Evolutionary conservation across 306 rosid species (phyloP).

Genomic region (Gastrolobium villosum): DNA sequence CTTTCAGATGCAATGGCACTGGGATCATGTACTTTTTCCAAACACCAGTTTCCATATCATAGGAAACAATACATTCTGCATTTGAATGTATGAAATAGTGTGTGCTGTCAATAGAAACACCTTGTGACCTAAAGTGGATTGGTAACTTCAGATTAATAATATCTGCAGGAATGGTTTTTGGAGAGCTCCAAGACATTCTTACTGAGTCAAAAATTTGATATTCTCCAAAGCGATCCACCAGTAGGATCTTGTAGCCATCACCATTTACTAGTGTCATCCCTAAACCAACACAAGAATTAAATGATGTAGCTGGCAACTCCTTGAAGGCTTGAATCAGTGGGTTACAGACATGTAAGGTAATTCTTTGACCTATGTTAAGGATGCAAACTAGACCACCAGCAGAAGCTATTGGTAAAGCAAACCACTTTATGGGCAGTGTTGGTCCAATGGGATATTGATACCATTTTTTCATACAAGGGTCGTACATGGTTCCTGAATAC

Average conservation of each 20-base stretch:
- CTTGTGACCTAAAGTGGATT: constrained; percentile 67
- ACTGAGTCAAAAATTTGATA: constrained; percentile 84
- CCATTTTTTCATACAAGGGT: constrained; percentile 92
- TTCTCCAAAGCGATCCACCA: constrained; percentile 84
- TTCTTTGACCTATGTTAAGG: constrained; percentile 72
- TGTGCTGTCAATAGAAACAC: constrained; percentile 67
- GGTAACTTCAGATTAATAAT: too few species aligned
- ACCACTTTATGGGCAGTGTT: constrained; percentile 62
- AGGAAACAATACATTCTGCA: constrained; percentile 86
- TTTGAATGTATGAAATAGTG: constrained; percentile 80
- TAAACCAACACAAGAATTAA: constrained; percentile 74
- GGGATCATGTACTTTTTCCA: constrained; percentile 88
- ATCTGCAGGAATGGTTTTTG: constrained; percentile 64
- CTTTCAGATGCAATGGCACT: constrained; percentile 68
- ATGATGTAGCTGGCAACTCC: constrained; percentile 86
- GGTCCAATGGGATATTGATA: constrained; percentile 75
- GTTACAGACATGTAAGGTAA: too few species aligned
- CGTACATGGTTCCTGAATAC: constrained; percentile 88
- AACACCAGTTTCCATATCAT: constrained; percentile 66
- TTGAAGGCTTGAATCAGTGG: constrained; percentile 87
- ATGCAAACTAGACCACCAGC: constrained; percentile 95
- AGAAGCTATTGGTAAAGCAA: constrained; percentile 83
- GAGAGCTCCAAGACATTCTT: constrained; percentile 75
- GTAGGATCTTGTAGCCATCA: constrained; percentile 81
- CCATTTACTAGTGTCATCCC: constrained; percentile 80